phyloP scores from a whole-genome alignment of 1,139 yeast genomes.

The Suzukiozyma palmioleophila region DNA sequence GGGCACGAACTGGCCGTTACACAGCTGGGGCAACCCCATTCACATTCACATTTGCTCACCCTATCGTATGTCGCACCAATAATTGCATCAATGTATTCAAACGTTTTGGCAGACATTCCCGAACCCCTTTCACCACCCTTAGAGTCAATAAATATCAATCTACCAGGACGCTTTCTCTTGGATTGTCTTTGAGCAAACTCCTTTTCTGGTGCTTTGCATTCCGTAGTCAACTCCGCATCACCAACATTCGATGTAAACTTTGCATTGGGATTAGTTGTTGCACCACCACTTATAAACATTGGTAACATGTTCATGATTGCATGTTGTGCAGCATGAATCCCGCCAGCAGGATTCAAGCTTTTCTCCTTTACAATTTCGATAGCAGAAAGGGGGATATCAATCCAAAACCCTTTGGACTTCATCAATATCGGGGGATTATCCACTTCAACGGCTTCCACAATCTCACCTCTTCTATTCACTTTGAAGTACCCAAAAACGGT shows the following conservation, averaged over 20 bases:
- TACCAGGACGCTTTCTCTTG: conserved; percentile 72
- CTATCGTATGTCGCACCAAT: conserved; percentile 55
- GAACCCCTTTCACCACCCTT: conserved; percentile 76
- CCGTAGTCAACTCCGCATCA: conserved; percentile 75
- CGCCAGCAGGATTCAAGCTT: conserved; percentile 70
- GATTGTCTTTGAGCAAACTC: conserved; percentile 78
- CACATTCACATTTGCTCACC: conserved; percentile 67
- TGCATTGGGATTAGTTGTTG: conserved; percentile 37
- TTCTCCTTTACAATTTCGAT: conserved; percentile 56
- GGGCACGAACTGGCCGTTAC: conserved; percentile 74
- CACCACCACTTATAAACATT: conserved; percentile 40
- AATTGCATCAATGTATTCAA: conserved; percentile 68
- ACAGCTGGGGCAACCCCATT: conserved; percentile 88
- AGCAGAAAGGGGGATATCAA: conserved; percentile 68
- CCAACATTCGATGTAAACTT: conserved; percentile 46
- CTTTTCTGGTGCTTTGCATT: conserved; percentile 95
- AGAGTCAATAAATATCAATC: conserved; percentile 78
- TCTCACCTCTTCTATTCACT: conserved; percentile 67
- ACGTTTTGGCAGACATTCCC: conserved; percentile 76
- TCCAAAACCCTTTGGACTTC: conserved; percentile 82
- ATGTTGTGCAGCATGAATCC: conserved; percentile 97
- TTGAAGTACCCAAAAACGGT: conserved; percentile 92
- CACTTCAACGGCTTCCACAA: conserved; percentile 89
- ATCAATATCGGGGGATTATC: conserved; percentile 77
- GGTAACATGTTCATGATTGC: conserved; percentile 78